These are phyloP conservation scores for Arabidopsis thaliana DNA, from an alignment of 345 rosid genomes.

Conservation along the genomic window DNA sequence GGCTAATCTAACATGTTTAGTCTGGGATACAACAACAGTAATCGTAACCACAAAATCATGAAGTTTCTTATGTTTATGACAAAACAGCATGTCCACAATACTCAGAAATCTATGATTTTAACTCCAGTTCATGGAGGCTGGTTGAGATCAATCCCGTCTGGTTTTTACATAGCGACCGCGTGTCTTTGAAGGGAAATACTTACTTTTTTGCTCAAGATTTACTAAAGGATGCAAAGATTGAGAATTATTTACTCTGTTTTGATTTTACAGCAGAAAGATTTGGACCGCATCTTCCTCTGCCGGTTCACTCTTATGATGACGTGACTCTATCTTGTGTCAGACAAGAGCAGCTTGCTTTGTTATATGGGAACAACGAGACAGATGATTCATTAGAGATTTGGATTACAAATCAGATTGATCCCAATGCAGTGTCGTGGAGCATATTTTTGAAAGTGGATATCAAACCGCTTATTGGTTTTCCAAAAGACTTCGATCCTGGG, in stretches of 20 bases:
- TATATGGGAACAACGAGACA: too few relatives aligned
- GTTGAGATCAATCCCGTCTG: background rate
- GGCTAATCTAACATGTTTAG: background rate
- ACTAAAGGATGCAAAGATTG: too few relatives aligned
- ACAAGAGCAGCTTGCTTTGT: too few relatives aligned
- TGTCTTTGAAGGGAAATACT: too few relatives aligned
- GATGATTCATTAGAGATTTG: too few relatives aligned
- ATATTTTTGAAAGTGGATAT: background rate
- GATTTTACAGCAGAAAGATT: conserved; percentile 11
- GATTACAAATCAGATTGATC: background rate
- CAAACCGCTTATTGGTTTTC: background rate
- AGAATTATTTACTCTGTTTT: conserved; percentile 5
- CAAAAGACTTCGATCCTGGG: background rate
- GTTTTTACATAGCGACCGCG: background rate
- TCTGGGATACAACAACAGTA: background rate
- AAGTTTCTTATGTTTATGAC: background rate
- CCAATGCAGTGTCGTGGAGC: background rate
- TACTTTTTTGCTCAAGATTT: too few relatives aligned
- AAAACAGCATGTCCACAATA: too few relatives aligned
- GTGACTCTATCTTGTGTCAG: too few relatives aligned
- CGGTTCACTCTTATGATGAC: background rate
- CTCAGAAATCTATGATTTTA: background rate
- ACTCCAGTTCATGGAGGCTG: background rate
- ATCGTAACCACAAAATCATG: conserved; percentile 13
- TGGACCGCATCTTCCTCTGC: background rate